Conservation (phyloP, 78 protist genomes). For the Diacronema lutheri region DNA sequence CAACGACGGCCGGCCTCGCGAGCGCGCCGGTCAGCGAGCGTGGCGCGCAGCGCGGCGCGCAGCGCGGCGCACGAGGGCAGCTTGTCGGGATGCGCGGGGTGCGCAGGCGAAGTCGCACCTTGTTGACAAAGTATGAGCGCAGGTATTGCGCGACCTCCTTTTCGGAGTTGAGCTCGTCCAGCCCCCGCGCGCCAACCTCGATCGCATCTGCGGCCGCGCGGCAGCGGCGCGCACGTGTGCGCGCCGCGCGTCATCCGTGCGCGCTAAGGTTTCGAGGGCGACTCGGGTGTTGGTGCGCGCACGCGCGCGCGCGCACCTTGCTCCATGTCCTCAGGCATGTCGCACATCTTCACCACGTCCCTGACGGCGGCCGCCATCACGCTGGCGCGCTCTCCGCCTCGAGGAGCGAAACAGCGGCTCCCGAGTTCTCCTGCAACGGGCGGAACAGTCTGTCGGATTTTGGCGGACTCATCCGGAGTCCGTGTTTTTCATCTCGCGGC, state of each 20-base stretch:
- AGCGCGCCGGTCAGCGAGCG: too few relatives aligned
- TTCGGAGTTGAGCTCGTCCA: conserved; percentile 34
- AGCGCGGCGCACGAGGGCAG: neutral
- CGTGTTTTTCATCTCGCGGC: too few relatives aligned
- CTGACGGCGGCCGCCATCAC: too few relatives aligned
- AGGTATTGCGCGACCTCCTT: conserved; percentile 44
- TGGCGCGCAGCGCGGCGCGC: too few relatives aligned
- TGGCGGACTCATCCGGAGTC: too few relatives aligned
- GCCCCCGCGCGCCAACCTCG: neutral
- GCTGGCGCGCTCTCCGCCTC: too few relatives aligned
- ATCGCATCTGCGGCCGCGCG: neutral
- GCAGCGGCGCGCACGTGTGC: too few relatives aligned
- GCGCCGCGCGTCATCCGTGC: too few relatives aligned
- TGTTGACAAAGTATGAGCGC: neutral
- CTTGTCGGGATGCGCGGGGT: neutral
- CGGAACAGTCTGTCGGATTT: too few relatives aligned
- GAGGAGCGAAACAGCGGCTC: too few relatives aligned
- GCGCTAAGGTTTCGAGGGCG: neutral
- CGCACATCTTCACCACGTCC: neutral
- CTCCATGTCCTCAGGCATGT: conserved; percentile 9
- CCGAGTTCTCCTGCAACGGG: too few relatives aligned
- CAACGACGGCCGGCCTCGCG: neutral
- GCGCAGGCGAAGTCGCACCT: neutral
- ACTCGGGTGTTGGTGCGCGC: too few relatives aligned
- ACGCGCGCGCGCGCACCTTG: neutral